These are phyloP conservation scores for Leptosphaerulina australis DNA, from an alignment of 2,329 filamentous ascomycete species.

Conservation along the genomic window DNA sequence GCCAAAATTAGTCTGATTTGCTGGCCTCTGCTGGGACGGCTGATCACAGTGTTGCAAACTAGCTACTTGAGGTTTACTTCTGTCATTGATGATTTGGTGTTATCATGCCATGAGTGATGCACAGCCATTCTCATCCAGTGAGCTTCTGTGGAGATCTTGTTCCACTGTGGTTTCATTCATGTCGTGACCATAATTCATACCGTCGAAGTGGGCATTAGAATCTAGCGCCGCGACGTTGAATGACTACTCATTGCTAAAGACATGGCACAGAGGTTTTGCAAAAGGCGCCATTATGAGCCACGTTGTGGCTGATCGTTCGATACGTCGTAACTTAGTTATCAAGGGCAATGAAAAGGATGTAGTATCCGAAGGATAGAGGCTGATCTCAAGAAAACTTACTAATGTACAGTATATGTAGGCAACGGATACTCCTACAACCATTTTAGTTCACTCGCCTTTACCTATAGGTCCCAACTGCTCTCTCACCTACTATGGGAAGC, in stretches of 20 bases:
- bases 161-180: background rate
- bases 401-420: background rate
- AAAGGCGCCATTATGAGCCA: conserved; percentile 1
- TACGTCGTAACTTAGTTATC: background rate
- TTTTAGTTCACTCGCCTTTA: conserved; percentile 4
- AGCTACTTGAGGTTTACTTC: background rate
- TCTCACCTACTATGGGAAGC: conserved; percentile 1
- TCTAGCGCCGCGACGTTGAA: too few species aligned
- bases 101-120: background rate
- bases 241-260: background rate
- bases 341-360: background rate
- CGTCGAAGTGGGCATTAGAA: conserved; percentile 1
- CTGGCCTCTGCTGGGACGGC: background rate
- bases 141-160: background rate
- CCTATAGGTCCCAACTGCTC: conserved; percentile 8
- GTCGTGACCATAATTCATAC: background rate
- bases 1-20: background rate
- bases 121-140: background rate
- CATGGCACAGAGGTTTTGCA: background rate
- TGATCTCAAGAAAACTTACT: background rate
- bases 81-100: too few species aligned
- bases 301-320: background rate
- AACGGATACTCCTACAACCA: background rate
- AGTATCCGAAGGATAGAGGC: background rate
- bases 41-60: background rate